Percentiles rank a stretch among this genome's conserved stretches.
phyloP scores from a whole-genome alignment of 495 filamentous ascomycete genomes.

The Neurospora sp. region DNA sequence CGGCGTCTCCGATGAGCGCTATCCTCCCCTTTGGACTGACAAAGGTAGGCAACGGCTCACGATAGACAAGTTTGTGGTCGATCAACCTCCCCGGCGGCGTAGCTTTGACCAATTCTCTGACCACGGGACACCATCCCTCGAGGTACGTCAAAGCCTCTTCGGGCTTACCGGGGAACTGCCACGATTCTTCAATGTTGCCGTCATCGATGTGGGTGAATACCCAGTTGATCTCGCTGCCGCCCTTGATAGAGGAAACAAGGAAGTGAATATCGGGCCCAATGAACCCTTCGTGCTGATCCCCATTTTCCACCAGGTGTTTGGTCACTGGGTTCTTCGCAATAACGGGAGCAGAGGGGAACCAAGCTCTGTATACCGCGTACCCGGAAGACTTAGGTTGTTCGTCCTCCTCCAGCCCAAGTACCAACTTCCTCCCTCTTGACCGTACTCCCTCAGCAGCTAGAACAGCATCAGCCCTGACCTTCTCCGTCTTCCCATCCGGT shows the following conservation, averaged over 20 bases:
- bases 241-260: constrained; percentile 51
- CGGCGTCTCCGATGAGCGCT: constrained; percentile 58
- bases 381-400: constrained; percentile 50
- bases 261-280: constrained; percentile 56
- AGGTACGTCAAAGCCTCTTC: constrained; percentile 48
- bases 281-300: constrained; percentile 53
- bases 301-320: constrained; percentile 48
- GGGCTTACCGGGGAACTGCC: constrained; percentile 51
- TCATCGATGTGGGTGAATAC: constrained; percentile 52
- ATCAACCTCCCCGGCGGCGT: constrained; percentile 50
- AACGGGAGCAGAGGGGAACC: constrained; percentile 47
- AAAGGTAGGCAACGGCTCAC: constrained; percentile 59
- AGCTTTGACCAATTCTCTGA: constrained; percentile 46
- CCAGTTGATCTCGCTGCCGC: constrained; percentile 58
- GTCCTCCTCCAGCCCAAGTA: constrained; percentile 54
- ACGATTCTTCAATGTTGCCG: constrained; percentile 46
- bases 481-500: constrained; percentile 26
- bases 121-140: constrained; percentile 56
- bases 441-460: constrained; percentile 56
- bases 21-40: constrained; percentile 48
- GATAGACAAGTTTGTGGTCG: constrained; percentile 64
- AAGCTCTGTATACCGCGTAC: constrained; percentile 50
- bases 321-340: constrained; percentile 54
- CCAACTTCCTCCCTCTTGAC: constrained; percentile 47
- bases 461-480: constrained; percentile 45